Evolutionary conservation across 768 basidiomycete species (phyloP), one percentile per base, ranked within the genome.

Genomic region (Pulveroboletus sp.): DNA sequence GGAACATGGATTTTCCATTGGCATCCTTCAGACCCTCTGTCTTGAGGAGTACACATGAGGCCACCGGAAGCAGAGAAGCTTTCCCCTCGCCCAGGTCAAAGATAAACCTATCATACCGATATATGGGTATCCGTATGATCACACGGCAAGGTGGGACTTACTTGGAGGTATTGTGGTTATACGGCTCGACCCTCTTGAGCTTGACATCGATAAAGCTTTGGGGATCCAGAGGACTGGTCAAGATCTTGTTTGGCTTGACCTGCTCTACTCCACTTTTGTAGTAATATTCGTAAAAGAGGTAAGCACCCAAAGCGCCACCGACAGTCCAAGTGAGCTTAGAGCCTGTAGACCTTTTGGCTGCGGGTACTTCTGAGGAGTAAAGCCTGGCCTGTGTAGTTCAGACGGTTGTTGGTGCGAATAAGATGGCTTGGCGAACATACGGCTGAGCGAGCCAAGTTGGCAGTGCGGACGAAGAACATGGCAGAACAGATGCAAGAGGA

Each of bases 141-240:
- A 17, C 14, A 47, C 6, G 12, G 40, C n/a, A 24, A 26, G 26
- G 14, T 21, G 35, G 21, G 45, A 68, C 77, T 49, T 56, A 93
- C 82, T 78, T 81, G 30, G 89, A 75, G 12, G 92, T 87, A 71
- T 98, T 96, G 79, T 97, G 87, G 79, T 96, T 98, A 77, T 95
- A 96, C 0, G 85, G 85, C 52, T 83, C 72, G 52, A 91, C 68
- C 62, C 82, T 81, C 68, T 87, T 87, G 60, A 98, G 81, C 65
- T 82, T 84, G 70, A 96, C 86, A 65, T 90, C 82, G 43, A 83
- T 69, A 61, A 85, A 91, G 56, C 84, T 81, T 50, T 88, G 71
- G 8, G 88, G 80, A 64, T 89, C 85, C 24, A 93, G 77, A 11
- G 85, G 81, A 57, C 83, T 86, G 64, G 81, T 83, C 63, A 80